Percentiles rank a stretch among this genome's conserved stretches.
Conservation (phyloP, 441 rosid species). For the Bocquillonia castaneifolia region DNA sequence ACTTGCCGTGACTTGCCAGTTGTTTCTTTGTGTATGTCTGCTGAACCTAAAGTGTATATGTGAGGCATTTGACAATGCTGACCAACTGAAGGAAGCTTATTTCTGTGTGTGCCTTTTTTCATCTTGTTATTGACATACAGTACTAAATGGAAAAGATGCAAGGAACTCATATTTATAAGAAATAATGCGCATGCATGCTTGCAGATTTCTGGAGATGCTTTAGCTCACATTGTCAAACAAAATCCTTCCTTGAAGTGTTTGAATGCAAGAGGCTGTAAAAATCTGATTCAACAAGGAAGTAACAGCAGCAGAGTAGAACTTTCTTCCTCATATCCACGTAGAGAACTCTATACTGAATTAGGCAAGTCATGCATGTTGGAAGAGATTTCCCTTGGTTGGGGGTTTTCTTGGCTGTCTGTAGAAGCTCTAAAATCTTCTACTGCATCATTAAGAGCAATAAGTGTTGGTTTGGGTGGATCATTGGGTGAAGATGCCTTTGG, state of each 20-base stretch:
- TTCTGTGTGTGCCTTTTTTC: not conserved
- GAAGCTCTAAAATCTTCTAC: slow-evolving; percentile 54
- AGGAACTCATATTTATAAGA: not conserved
- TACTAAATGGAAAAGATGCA: slow-evolving; percentile 7
- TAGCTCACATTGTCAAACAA: slow-evolving; percentile 41
- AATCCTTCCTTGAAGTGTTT: slow-evolving; percentile 60
- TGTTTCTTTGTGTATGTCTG: not conserved
- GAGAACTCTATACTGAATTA: slow-evolving; percentile 36
- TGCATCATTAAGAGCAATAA: slow-evolving; percentile 37
- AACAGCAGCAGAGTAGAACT: slow-evolving; percentile 19
- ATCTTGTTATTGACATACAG: slow-evolving; percentile 14
- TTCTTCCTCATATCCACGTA: slow-evolving; percentile 26
- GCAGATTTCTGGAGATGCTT: slow-evolving; percentile 60
- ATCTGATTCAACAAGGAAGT: slow-evolving; percentile 40
- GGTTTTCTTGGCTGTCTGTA: slow-evolving; percentile 48
- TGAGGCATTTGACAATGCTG: slow-evolving; percentile 3
- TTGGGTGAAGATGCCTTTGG: slow-evolving; percentile 50
- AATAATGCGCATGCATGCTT: slow-evolving; percentile 20
- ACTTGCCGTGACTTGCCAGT: not conserved
- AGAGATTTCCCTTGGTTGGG: slow-evolving; percentile 74
- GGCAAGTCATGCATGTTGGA: slow-evolving; percentile 46
- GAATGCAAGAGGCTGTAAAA: slow-evolving; percentile 63
- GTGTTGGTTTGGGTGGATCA: slow-evolving; percentile 72
- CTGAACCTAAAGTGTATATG: not conserved
- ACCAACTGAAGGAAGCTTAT: slow-evolving; percentile 5